These are phyloP conservation scores for Hura crepitans DNA, from an alignment of 441 rosid species.

Conservation along the genomic window DNA sequence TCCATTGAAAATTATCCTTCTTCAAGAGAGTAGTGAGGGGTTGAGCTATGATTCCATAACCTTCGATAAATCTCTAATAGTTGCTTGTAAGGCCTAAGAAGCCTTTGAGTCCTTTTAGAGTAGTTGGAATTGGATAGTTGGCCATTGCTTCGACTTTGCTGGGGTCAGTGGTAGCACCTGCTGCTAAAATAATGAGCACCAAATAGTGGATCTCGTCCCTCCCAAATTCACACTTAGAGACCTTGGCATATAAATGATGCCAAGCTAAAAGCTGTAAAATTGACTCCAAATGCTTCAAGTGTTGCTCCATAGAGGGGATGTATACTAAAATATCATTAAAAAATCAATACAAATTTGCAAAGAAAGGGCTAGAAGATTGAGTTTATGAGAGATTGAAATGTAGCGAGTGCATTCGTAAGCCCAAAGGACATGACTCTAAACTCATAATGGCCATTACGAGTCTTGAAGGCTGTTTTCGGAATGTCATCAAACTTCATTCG, in stretches of 20 bases:
- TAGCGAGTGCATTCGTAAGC: too few relatives aligned
- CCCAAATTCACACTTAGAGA: neutral
- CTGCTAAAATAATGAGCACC: neutral
- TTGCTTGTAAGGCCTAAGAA: neutral
- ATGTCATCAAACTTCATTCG: neutral
- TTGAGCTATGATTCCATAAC: neutral
- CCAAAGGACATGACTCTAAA: too few relatives aligned
- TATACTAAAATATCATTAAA: too few relatives aligned
- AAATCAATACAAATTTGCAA: too few relatives aligned
- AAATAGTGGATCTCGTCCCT: too few relatives aligned
- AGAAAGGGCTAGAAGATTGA: too few relatives aligned
- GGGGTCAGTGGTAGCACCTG: neutral
- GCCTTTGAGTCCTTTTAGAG: neutral
- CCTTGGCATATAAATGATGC: neutral
- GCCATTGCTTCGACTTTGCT: neutral
- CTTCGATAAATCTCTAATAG: too few relatives aligned
- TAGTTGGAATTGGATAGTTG: neutral
- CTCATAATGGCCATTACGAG: too few relatives aligned
- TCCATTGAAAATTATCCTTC: neutral
- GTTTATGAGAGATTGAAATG: too few relatives aligned
- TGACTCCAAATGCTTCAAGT: neutral
- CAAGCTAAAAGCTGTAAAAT: neutral
- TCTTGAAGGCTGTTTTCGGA: neutral
- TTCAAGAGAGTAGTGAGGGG: neutral
- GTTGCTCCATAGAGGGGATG: neutral